Percentiles rank a stretch among this genome's conserved stretches.
Conservation (phyloP, 2,329 filamentous ascomycete species). For the Scedosporium dehoogii region DNA sequence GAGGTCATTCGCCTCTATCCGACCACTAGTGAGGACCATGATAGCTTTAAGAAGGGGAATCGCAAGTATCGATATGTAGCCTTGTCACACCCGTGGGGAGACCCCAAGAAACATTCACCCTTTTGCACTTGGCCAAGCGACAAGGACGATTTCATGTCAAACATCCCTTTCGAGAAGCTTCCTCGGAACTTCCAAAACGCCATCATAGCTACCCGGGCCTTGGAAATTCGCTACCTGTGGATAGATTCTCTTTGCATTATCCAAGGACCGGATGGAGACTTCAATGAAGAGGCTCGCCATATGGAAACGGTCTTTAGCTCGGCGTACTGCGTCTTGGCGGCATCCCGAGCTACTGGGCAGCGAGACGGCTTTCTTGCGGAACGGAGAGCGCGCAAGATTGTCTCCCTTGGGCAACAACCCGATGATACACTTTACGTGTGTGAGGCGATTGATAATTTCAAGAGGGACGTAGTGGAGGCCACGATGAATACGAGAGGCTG, state of each 20-base stretch:
- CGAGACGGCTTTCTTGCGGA: not conserved
- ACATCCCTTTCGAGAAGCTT: not conserved
- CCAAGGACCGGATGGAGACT: constrained; percentile 1
- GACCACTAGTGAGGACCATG: not conserved
- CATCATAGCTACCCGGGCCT: not conserved
- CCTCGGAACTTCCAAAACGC: constrained; percentile 6
- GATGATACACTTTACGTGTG: not conserved
- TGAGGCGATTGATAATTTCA: not conserved
- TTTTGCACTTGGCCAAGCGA: not conserved
- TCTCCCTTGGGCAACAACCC: not conserved
- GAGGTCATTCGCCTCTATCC: not conserved
- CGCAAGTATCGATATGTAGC: not conserved
- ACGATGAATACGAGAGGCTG: not conserved
- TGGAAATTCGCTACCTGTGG: constrained; percentile 7
- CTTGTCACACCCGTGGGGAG: not conserved
- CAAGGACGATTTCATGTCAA: not conserved
- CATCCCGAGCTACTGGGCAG: not conserved
- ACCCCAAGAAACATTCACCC: not conserved
- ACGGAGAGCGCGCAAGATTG: not conserved
- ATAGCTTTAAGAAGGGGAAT: not conserved
- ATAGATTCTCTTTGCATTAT: constrained; percentile 10
- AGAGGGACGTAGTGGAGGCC: not conserved
- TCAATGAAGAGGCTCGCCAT: not conserved
- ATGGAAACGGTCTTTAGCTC: not conserved
- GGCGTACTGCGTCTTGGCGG: not conserved